These are phyloP conservation scores for Pseudogymnoascus verrucosus DNA, from an alignment of 2,329 filamentous ascomycete species.

Conservation along the genomic window DNA sequence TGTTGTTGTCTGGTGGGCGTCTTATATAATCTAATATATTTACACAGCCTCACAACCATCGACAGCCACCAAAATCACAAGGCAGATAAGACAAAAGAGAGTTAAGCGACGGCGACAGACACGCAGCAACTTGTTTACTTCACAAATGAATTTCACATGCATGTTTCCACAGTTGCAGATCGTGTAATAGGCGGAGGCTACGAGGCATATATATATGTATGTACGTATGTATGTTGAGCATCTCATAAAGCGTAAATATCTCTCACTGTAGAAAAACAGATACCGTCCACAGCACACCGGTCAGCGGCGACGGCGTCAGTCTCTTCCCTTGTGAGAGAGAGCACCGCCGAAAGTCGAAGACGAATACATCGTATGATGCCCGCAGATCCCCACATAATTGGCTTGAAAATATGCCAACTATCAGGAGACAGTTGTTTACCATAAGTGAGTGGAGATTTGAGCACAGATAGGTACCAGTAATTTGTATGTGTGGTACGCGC, in stretches of 20 bases:
- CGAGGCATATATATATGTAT: background rate
- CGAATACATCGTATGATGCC: background rate
- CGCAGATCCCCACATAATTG: background rate
- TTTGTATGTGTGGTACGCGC: background rate
- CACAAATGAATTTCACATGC: background rate
- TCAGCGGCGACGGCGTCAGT: background rate
- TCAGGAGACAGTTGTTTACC: background rate
- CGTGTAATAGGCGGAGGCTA: background rate
- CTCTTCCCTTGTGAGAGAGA: background rate
- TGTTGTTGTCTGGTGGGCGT: background rate
- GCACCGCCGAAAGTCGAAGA: background rate
- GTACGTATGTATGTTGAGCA: background rate
- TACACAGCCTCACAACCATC: background rate
- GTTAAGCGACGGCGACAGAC: background rate
- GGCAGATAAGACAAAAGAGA: conserved; percentile 1
- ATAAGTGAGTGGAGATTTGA: background rate
- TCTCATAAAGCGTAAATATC: background rate
- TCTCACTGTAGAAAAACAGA: background rate
- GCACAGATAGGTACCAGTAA: background rate
- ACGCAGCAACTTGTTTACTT: background rate
- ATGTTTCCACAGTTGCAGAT: background rate
- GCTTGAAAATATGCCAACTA: conserved; percentile 1
- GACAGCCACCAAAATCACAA: background rate
- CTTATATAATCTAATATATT: background rate
- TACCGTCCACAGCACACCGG: background rate